Evolutionary conservation across 164 flowering plant genomes (phyloP).

Genomic region (Macadamia integrifolia): DNA sequence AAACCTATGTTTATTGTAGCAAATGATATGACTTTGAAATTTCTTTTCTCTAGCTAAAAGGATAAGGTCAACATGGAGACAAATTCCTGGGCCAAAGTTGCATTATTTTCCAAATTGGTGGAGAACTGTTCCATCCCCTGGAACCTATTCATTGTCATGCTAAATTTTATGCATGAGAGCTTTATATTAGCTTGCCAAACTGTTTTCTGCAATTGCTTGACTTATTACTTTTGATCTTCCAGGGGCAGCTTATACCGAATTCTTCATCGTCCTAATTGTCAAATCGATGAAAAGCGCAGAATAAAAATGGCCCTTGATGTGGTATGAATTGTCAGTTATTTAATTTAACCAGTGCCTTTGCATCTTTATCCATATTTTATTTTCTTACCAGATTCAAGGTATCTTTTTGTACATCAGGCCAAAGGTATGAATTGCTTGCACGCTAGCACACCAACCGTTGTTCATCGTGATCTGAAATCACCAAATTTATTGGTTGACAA

Average conservation of each 20-base stretch:
- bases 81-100: no score
- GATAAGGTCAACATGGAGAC: no score
- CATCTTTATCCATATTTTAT: neutral
- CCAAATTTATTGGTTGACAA: constrained; percentile 92
- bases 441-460: constrained; percentile 86
- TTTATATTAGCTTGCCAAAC: neutral
- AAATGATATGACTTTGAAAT: no score
- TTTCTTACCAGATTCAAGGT: neutral
- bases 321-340: constrained; percentile 39
- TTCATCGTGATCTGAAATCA: constrained; percentile 95
- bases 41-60: no score
- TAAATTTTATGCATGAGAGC: neutral
- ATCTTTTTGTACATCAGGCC: constrained; percentile 42
- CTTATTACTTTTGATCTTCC: constrained; percentile 16
- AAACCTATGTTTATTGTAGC: no score
- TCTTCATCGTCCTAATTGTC: constrained; percentile 88
- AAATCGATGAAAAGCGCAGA: constrained; percentile 88
- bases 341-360: neutral
- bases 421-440: constrained; percentile 98
- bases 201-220: neutral
- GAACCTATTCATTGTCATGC: no score
- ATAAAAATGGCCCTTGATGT: constrained; percentile 99
- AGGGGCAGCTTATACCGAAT: constrained; percentile 96
- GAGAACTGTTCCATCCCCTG: no score
- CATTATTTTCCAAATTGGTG: no score